Evolutionary conservation across 306 rosid genomes (phyloP).

Genomic region (Prunus davidiana): DNA sequence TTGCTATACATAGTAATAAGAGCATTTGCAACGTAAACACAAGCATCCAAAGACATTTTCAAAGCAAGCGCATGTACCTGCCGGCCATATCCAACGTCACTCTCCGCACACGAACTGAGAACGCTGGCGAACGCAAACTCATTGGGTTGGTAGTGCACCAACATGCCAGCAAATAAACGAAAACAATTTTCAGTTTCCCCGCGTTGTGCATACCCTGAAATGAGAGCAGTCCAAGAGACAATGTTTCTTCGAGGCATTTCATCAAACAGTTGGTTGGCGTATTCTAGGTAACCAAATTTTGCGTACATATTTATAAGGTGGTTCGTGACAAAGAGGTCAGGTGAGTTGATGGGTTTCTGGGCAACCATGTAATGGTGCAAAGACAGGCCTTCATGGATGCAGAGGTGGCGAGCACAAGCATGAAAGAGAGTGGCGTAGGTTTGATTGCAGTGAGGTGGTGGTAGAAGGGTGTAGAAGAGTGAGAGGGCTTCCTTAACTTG

Average conservation of each 20-base stretch:
- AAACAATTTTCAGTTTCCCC: slow-evolving; percentile 42
- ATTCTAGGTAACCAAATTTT: slow-evolving; percentile 50
- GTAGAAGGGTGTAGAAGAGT: slow-evolving; percentile 39
- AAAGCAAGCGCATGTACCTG: slow-evolving; percentile 78
- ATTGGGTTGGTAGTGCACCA: slow-evolving; percentile 51
- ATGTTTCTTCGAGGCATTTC: slow-evolving; percentile 60
- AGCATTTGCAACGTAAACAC: slow-evolving; percentile 65
- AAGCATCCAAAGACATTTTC: slow-evolving; percentile 66
- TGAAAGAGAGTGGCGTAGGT: slow-evolving; percentile 66
- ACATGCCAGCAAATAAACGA: slow-evolving; percentile 49
- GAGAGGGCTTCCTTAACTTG: slow-evolving; percentile 54
- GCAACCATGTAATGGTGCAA: slow-evolving; percentile 60
- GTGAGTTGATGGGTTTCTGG: slow-evolving; percentile 31
- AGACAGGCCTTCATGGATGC: slow-evolving; percentile 54
- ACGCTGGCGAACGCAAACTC: slow-evolving; percentile 80
- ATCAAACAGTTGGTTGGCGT: slow-evolving; percentile 57
- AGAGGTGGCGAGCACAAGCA: slow-evolving; percentile 56
- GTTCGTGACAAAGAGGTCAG: slow-evolving; percentile 58
- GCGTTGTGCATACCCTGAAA: slow-evolving; percentile 64
- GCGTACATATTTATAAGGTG: slow-evolving; percentile 78
- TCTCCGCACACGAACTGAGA: slow-evolving; percentile 47
- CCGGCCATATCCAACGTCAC: slow-evolving; percentile 42
- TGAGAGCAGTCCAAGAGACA: slow-evolving; percentile 84
- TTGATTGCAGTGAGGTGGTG: slow-evolving; percentile 38
- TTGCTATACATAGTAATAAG: slow-evolving; percentile 81